Evolutionary conservation across 2,329 filamentous ascomycete species (phyloP), one percentile per base, ranked within the genome.

Genomic region (Simplicillium sp.): DNA sequence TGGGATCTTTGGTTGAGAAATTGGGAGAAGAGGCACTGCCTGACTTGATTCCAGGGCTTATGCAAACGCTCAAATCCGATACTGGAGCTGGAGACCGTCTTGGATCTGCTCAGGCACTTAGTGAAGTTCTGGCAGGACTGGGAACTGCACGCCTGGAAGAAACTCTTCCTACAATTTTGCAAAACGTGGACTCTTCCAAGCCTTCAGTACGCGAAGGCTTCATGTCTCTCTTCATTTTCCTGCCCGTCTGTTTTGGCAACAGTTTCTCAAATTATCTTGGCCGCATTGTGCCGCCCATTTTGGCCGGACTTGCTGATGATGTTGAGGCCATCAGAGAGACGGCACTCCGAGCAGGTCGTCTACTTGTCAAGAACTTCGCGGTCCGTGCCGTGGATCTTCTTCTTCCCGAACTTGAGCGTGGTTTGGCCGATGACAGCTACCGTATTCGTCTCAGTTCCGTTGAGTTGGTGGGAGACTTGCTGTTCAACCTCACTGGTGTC

Each of bases 201-300:
- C 61, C 92, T 14, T 80, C 88, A 41, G 87, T 98, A 48, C 82
- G 92, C 53, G 92, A 98, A 70, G 92, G 92, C 36, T 98, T 98
- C 69, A 98, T 98, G 92, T 96, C 92, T 7, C 75, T 98, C 33
- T 98, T 98, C 66, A 97, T 98, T 50, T 98, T 96, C 75, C 79
- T 98, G 67, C 92, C 92, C 11, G 92, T 95, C 40, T 98, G 92
- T 66, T 98, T 98, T 54, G 92, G 92, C 55, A 98, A 98, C 73
- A 94, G 89, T 61, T 98, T 98, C 56, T 84, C 92, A 51, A 88
- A 87, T 57, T 98, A 98, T 57, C 82, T 98, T 46, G 87, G 82
- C 64, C 88, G 82, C 58, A 95, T 98, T 54, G 95, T 98, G 52
- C 94, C 92, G 14, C 85, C 92, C 15, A 97, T 98, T 54, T 73